phyloP scores from a whole-genome alignment of 78 protist species.

The Cavenderia fasciculata region DNA sequence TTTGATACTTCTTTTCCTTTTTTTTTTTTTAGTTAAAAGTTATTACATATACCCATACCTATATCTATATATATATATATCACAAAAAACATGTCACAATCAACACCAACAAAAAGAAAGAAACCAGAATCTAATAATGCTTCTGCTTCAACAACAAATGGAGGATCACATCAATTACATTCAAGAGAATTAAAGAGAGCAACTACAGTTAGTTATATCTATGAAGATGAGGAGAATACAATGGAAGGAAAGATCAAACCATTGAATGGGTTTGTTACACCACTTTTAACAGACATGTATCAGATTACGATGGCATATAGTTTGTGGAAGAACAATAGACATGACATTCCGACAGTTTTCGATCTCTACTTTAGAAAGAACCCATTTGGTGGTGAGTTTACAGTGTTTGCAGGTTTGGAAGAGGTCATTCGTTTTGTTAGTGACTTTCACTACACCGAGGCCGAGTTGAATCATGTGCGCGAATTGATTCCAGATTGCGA shows the following conservation, averaged over 20 bases:
- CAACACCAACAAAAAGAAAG: too few species aligned
- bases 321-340: constrained; percentile 80
- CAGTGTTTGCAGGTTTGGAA: constrained; percentile 94
- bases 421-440: constrained; percentile 75
- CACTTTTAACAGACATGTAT: constrained; percentile 88
- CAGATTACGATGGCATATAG: constrained; percentile 94
- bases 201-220: constrained; percentile 44
- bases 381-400: constrained; percentile 95
- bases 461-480: constrained; percentile 77
- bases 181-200: constrained; percentile 64
- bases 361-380: constrained; percentile 94
- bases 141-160: too few species aligned
- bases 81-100: too few species aligned
- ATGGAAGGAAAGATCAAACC: constrained; percentile 19
- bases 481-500: constrained; percentile 68
- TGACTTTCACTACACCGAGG: constrained; percentile 63
- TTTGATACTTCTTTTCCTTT: too few species aligned
- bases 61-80: too few species aligned
- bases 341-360: constrained; percentile 85
- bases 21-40: too few species aligned
- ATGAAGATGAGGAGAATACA: constrained; percentile 9
- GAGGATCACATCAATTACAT: not conserved
- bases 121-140: too few species aligned
- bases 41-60: too few species aligned
- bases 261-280: constrained; percentile 78